Evolutionary conservation across 768 basidiomycete species (phyloP).

Genomic region (Russula ochroleuca): DNA sequence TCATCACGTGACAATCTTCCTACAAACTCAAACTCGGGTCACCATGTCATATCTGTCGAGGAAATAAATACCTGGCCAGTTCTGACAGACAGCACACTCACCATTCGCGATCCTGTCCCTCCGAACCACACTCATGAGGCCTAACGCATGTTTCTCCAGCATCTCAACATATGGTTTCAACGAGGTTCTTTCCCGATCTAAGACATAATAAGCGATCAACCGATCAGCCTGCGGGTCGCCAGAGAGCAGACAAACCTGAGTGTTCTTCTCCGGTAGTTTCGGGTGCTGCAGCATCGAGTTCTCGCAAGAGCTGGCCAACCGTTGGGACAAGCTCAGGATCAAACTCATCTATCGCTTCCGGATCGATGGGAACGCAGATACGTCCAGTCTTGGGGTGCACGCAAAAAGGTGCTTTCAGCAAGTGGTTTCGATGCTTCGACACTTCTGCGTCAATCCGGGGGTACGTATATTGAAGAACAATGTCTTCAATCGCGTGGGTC

Average conservation of each 20-base stretch:
- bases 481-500: conserved; percentile 67
- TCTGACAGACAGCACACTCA: conserved; percentile 24
- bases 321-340: conserved; percentile 86
- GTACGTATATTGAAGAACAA: conserved; percentile 91
- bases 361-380: conserved; percentile 90
- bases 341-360: conserved; percentile 67
- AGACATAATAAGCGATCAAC: not conserved
- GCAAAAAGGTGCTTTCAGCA: conserved; percentile 97
- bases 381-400: conserved; percentile 95
- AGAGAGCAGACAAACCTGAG: conserved; percentile 18
- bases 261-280: conserved; percentile 20
- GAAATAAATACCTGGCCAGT: not conserved
- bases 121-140: conserved; percentile 55
- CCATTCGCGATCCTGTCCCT: conserved; percentile 46
- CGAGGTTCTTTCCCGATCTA: conserved; percentile 84
- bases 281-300: conserved; percentile 52
- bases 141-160: conserved; percentile 66
- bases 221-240: not conserved
- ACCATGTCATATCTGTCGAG: conserved; percentile 25
- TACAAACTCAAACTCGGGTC: not conserved
- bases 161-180: conserved; percentile 87
- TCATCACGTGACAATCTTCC: not conserved
- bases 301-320: conserved; percentile 71
- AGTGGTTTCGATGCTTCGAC: conserved; percentile 94
- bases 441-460: conserved; percentile 96